Base-by-base conservation (phyloP, 2,329 filamentous ascomycete genomes). In the Aureobasidium pullulans region DNA sequence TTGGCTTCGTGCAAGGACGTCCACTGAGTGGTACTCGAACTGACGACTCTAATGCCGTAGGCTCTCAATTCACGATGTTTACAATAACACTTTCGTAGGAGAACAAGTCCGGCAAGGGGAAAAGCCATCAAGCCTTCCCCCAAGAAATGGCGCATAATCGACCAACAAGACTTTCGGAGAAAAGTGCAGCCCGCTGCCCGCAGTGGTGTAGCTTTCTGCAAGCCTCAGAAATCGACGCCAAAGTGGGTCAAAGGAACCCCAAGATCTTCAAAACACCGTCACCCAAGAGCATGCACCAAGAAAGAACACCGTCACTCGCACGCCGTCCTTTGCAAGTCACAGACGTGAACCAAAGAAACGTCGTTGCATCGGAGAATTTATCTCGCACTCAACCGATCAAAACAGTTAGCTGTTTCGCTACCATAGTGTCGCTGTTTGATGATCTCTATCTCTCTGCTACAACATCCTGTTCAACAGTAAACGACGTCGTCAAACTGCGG, bases 101-200 rank as follows among this genome's bases (percentile, higher is more conserved):
- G 37, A 34, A 6, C 13, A 16, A 31, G 37, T 42, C 37, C 37
- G 49, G 13, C 37, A 7, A n/a, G 28, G n/a, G 49, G 9, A 32
- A 28, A 42, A n/a, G 15, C 15, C 10, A 40, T 40, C 49, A 53
- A 53, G 49, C 49, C 28, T 36, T 53, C 10, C n/a, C 23, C 48
- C 37, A 42, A 53, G 37, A 32, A 53, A 42, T 34, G 13, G 32
- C 19, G 47, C 47, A 32, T 42, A 11, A 42, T 19, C 15, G 49
- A 53, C 42, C 49, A 53, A 39, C 49, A 53, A 37, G 29, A 32
- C 49, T 19, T 42, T 53, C 49, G 49, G 49, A 42, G 23, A 42
- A 53, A 53, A 53, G 37, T 36, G 4, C 48, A 37, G 48, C 48
- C 13, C 39, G 32, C 11, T 32, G 23, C 19, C 19, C 23, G 23